phyloP scores from a whole-genome alignment of 192 early-diverging fungal genomes.

The Pilaira anomala region DNA sequence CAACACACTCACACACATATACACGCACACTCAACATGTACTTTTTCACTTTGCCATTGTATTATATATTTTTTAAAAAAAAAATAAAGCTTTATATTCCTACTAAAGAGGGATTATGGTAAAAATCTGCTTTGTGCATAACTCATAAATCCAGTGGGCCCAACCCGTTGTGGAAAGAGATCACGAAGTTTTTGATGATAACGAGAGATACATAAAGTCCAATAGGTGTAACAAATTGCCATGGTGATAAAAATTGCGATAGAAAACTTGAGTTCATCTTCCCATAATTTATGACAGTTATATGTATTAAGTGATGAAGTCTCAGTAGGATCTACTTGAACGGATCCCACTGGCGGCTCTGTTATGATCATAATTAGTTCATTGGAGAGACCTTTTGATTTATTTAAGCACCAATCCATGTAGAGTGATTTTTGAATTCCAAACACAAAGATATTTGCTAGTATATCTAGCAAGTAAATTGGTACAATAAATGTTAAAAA shows the following conservation, averaged over 20 bases:
- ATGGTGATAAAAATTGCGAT: conserved; percentile 22
- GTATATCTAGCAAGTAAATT: conserved; percentile 22
- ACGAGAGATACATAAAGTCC: background rate
- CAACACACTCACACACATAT: too few relatives aligned
- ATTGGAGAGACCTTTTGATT: conserved; percentile 6
- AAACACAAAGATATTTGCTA: conserved; percentile 33
- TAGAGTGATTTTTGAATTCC: conserved; percentile 21
- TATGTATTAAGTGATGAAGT: conserved; percentile 20
- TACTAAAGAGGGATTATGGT: too few relatives aligned
- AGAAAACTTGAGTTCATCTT: conserved; percentile 35
- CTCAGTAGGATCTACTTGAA: background rate
- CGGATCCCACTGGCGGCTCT: conserved; percentile 12
- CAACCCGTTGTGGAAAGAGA: background rate
- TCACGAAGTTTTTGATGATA: background rate
- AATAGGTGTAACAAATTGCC: conserved; percentile 14
- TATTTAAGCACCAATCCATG: conserved; percentile 25
- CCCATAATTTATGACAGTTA: conserved; percentile 34
- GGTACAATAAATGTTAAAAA: conserved; percentile 23
- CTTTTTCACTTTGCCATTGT: too few relatives aligned
- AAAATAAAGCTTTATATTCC: background rate
- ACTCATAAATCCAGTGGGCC: too few relatives aligned
- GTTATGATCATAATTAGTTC: background rate
- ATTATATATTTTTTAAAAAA: background rate
- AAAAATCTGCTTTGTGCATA: too few relatives aligned
- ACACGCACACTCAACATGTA: too few relatives aligned